Evolutionary conservation across 805 yeast species (phyloP).

Genomic region (Dipodascus geniculatus): DNA sequence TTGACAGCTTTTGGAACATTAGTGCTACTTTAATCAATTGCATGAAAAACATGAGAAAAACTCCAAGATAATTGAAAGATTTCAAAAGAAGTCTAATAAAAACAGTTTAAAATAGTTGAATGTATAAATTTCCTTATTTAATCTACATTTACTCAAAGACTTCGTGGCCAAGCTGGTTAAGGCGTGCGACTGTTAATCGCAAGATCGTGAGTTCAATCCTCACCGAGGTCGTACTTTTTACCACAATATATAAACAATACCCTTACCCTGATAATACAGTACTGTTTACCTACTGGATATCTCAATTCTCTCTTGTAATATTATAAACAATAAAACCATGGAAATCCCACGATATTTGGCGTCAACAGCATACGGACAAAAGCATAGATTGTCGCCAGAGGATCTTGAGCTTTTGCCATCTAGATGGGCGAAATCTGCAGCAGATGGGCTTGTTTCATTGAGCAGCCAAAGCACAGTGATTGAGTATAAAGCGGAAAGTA

Average conservation of each 20-base stretch:
- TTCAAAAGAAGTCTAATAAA: no score
- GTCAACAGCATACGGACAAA: not conserved
- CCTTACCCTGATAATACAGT: not conserved
- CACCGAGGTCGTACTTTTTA: slow-evolving; percentile 37
- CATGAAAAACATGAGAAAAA: no score
- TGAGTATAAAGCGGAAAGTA: slow-evolving; percentile 3
- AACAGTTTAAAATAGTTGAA: no score
- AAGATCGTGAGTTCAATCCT: slow-evolving; percentile 53
- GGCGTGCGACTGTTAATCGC: slow-evolving; percentile 58
- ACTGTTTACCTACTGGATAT: not conserved
- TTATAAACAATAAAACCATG: not conserved
- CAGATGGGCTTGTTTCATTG: slow-evolving; percentile 5
- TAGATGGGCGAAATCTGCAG: slow-evolving; percentile 12
- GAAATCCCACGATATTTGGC: not conserved
- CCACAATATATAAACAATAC: not conserved
- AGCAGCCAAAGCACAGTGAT: slow-evolving; percentile 6
- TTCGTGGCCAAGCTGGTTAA: slow-evolving; percentile 50
- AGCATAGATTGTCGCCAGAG: not conserved
- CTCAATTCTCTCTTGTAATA: not conserved
- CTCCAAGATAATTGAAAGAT: no score
- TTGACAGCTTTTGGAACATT: no score
- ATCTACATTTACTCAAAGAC: slow-evolving; percentile 24
- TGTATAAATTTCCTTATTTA: no score
- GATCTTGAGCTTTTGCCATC: slow-evolving; percentile 17
- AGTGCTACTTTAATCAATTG: no score